Base-by-base conservation (phyloP, 2,329 filamentous ascomycete species). In the Epichloe festucae region DNA sequence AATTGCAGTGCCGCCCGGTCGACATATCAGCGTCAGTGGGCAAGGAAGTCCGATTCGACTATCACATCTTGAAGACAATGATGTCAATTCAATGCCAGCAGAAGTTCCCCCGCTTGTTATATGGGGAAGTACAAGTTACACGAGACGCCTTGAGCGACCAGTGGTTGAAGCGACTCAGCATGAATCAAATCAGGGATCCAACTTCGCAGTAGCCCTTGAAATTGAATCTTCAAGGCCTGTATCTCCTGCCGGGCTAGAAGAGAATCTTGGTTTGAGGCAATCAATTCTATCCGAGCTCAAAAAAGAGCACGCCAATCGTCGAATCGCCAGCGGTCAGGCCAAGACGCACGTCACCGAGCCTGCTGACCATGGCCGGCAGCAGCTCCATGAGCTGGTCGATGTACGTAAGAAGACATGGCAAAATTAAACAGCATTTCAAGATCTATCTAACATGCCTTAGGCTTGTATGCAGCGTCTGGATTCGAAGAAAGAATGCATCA, bases 331-430 rank as follows among this genome's bases (percentile, higher is more conserved):
- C 5, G 50, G 44, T 6, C 23, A 45, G n/a, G 38, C 23, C 27
- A 43, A 48, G 12, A 35, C 21, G 12, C 15, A 23, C 3, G 4
- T n/a, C 14, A 10, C 17, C 15, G 21, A 35, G 1, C 11, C 44
- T 44, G n/a, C 35, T 35, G 48, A 51, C 5, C 19, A 23, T 42
- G 42, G 48, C 31, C 36, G 48, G 19, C 52, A 48, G 19, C 44
- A 50, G 40, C 44, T 53, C 36, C 52, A 51, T 45, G 48, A 41
- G 34, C 27, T 53, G 12, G 44, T 53, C 21, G 45, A 53, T 36
- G 52, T 53, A 36, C 39, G 52, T 51, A 17, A 31, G 35, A 27
- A 39, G 40, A 21, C 40, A 34, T 31, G 4, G 8, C 8, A 42
- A 7, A 5, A 19, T 14, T 10, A 11, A 14, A 39, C 7, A 23